These are phyloP conservation scores for Mucor mucedo DNA, from an alignment of 371 early-diverging fungal genomes.

Conservation along the genomic window DNA sequence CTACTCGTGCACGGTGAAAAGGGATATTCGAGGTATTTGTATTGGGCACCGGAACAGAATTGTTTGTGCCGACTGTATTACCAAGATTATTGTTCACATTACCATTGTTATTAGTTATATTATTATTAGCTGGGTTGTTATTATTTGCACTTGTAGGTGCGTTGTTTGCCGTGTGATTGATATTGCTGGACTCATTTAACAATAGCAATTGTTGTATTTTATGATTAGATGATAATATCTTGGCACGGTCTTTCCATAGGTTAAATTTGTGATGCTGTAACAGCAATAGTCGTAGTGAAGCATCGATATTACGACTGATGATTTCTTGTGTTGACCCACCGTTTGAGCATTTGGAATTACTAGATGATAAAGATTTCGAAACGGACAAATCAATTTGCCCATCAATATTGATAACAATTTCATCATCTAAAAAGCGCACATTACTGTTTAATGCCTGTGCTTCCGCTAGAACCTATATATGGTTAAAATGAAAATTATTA, in stretches of 20 bases:
- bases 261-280: conserved; percentile 48
- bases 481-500: not conserved
- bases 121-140: conserved; percentile 4
- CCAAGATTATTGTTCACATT: conserved; percentile 5
- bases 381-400: conserved; percentile 60
- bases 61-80: conserved; percentile 5
- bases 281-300: conserved; percentile 42
- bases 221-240: conserved; percentile 37
- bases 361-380: conserved; percentile 13
- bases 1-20: conserved; percentile 14
- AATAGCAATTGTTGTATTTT: conserved; percentile 31
- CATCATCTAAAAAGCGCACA: conserved; percentile 58
- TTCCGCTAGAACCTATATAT: conserved; percentile 55
- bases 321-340: conserved; percentile 23
- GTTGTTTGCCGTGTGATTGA: conserved; percentile 1
- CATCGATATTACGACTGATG: conserved; percentile 35
- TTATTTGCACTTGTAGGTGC: conserved; percentile 3
- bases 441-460: conserved; percentile 55
- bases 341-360: not conserved
- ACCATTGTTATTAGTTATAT: not conserved
- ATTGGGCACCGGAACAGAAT: not conserved
- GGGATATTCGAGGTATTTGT: not conserved
- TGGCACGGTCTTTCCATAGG: conserved; percentile 42
- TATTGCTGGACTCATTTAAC: conserved; percentile 5
- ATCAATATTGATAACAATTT: conserved; percentile 57